Conservation (phyloP, 352 stramenopile genomes). For the Phytophthora pisi region DNA sequence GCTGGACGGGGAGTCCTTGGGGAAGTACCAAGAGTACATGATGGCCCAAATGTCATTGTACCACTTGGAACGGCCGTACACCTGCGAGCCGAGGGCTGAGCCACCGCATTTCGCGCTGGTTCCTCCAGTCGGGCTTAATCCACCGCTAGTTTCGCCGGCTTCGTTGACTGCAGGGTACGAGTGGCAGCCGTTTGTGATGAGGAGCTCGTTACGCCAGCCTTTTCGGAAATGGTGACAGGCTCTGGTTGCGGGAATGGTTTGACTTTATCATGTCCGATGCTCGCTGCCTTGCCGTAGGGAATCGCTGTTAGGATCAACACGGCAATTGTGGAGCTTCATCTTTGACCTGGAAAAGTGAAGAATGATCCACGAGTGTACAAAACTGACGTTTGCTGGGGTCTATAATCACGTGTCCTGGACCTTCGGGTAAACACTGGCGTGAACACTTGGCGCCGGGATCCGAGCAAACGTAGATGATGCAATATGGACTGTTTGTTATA, state of each 20-base stretch:
- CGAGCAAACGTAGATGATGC: slow-evolving; percentile 3
- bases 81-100: slow-evolving; percentile 19
- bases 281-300: not conserved
- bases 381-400: too few relatives aligned
- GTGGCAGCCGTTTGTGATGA: not conserved
- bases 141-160: slow-evolving; percentile 3
- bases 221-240: not conserved
- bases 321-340: too few relatives aligned
- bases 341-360: too few relatives aligned
- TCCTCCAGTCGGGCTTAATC: not conserved
- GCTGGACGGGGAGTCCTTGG: slow-evolving; percentile 40
- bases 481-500: slow-evolving; percentile 28
- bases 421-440: too few relatives aligned
- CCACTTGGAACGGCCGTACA: slow-evolving; percentile 21
- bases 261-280: not conserved
- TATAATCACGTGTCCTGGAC: too few relatives aligned
- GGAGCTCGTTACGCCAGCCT: not conserved
- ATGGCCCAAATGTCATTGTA: slow-evolving; percentile 26
- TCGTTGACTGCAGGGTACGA: not conserved
- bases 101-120: slow-evolving; percentile 12
- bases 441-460: not conserved
- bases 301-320: too few relatives aligned
- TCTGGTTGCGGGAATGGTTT: not conserved
- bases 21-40: slow-evolving; percentile 46
- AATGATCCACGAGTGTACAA: not conserved